Evolutionary conservation across 768 basidiomycete species (phyloP).

Genomic region (Phaeotremella skinneri): DNA sequence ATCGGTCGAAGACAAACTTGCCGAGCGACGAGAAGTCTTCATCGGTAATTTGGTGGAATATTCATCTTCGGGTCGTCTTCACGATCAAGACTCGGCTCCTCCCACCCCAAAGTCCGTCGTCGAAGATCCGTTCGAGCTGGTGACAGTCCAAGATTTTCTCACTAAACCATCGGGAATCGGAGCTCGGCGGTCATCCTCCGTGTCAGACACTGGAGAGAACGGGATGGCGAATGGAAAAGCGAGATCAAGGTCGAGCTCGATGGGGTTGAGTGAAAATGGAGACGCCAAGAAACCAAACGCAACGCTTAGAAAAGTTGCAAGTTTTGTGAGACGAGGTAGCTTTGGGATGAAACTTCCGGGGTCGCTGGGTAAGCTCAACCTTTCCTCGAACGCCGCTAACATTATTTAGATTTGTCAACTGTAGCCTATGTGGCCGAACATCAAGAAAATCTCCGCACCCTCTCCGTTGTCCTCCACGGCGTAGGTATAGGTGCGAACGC

Average conservation of each 20-base stretch:
- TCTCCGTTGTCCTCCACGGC: constrained; percentile 68
- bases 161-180: not conserved
- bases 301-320: constrained; percentile 12
- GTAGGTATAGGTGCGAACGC: constrained; percentile 14
- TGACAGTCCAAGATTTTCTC: constrained; percentile 37
- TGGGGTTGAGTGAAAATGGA: constrained; percentile 10
- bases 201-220: constrained; percentile 2
- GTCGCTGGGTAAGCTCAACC: constrained; percentile 10
- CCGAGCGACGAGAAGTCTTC: constrained; percentile 65
- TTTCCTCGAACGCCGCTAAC: not conserved
- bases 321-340: constrained; percentile 19
- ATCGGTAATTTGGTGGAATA: constrained; percentile 71
- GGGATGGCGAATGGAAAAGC: constrained; percentile 4
- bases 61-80: constrained; percentile 70
- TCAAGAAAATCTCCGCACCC: constrained; percentile 77
- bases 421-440: constrained; percentile 68
- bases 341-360: constrained; percentile 3
- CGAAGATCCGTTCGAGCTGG: constrained; percentile 30
- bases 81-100: constrained; percentile 72
- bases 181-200: not conserved
- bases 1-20: constrained; percentile 12
- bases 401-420: constrained; percentile 31
- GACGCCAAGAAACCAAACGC: constrained; percentile 3
- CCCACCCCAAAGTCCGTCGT: constrained; percentile 22
- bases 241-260: constrained; percentile 11